A percentile compares a stretch with the other conserved stretches of the same genome.
Conservation (phyloP, 371 early-diverging fungal species). For the Blyttiomyces sp. region DNA sequence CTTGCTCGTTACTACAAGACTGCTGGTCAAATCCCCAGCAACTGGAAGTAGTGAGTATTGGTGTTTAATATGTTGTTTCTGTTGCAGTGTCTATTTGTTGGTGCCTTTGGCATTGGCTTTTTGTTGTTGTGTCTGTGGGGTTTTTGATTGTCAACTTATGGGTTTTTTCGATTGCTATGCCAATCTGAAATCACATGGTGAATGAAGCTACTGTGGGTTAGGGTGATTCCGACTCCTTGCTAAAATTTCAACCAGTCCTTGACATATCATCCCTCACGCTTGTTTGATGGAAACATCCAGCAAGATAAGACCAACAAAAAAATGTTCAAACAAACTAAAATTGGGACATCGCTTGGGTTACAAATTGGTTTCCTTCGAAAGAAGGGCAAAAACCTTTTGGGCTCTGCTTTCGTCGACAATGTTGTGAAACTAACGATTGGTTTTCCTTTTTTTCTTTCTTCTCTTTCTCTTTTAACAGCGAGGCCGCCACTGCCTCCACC, state of each 20-base stretch:
- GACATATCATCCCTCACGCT: background rate
- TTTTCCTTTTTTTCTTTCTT: constrained; percentile 3
- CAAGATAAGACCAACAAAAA: background rate
- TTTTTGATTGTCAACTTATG: background rate
- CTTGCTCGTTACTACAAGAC: constrained; percentile 99
- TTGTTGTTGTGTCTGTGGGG: background rate
- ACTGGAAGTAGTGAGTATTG: constrained; percentile 91
- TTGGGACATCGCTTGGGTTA: constrained; percentile 3
- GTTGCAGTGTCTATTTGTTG: background rate
- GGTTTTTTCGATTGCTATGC: too few relatives aligned
- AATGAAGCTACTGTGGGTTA: background rate
- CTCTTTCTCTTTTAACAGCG: constrained; percentile 48
- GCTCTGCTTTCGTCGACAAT: constrained; percentile 60
- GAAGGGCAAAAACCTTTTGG: too few relatives aligned
- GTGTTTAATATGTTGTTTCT: constrained; percentile 3
- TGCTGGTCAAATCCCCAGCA: constrained; percentile 94
- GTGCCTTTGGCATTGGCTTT: constrained; percentile 1
- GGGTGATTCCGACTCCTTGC: too few relatives aligned
- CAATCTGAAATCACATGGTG: background rate
- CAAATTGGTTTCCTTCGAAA: background rate
- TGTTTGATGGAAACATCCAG: background rate
- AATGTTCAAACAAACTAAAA: constrained; percentile 12
- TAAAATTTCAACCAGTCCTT: too few relatives aligned
- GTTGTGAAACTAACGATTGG: constrained; percentile 21
- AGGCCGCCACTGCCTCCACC: constrained; percentile 81